These are phyloP conservation scores for Novakomyces olei DNA, from an alignment of 805 yeast genomes.

Conservation along the genomic window DNA sequence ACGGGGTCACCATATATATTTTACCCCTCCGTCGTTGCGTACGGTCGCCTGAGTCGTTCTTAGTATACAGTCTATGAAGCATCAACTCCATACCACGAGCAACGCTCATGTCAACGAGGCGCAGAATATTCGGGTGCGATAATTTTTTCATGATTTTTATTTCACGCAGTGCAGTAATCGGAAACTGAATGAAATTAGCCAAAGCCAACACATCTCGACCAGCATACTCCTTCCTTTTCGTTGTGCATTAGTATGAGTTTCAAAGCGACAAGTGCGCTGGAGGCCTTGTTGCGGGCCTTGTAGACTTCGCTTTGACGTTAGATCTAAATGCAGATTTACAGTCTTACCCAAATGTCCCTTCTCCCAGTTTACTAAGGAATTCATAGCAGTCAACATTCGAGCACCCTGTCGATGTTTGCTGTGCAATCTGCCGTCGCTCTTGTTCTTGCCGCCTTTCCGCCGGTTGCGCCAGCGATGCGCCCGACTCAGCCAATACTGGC, in stretches of 20 bases:
- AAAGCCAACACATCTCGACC: conserved; percentile 7
- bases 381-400: too few species aligned
- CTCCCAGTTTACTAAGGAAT: conserved; percentile 31
- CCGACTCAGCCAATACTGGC: too few species aligned
- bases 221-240: conserved; percentile 33
- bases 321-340: background rate
- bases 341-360: conserved; percentile 56
- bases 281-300: conserved; percentile 38
- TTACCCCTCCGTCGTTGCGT: conserved; percentile 14
- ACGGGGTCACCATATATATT: conserved; percentile 77
- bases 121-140: conserved; percentile 48
- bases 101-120: conserved; percentile 57
- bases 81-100: conserved; percentile 18
- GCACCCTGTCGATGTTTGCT: too few species aligned
- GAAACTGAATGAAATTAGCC: conserved; percentile 24
- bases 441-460: too few species aligned
- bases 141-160: conserved; percentile 57
- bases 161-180: conserved; percentile 87
- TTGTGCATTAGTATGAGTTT: conserved; percentile 64
- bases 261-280: conserved; percentile 53
- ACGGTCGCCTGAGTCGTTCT: conserved; percentile 12
- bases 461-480: too few species aligned
- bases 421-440: too few species aligned
- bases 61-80: conserved; percentile 4
- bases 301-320: conserved; percentile 41